Percentiles rank a stretch among this genome's conserved stretches.
phyloP scores from a whole-genome alignment of 805 yeast genomes.

The Ogataea pilisensis region DNA sequence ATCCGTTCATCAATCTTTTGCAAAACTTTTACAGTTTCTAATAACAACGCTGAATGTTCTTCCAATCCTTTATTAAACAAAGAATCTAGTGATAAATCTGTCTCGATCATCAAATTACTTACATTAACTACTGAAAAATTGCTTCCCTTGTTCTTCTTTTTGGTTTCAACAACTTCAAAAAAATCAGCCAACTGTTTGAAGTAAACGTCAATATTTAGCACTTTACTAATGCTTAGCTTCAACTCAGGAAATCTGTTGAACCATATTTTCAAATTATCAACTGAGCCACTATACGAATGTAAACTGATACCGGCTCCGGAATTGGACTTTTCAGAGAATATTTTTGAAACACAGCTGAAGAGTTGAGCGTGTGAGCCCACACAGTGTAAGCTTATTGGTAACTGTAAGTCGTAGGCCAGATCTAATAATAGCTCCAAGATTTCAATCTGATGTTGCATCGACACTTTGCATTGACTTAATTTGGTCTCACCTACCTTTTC shows the following conservation, averaged over 20 bases:
- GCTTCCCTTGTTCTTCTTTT: slow-evolving; percentile 17
- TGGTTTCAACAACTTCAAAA: slow-evolving; percentile 11
- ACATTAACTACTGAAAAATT: slow-evolving; percentile 21
- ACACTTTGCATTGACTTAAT: slow-evolving; percentile 40
- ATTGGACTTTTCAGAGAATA: slow-evolving; percentile 1
- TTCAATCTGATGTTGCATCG: slow-evolving; percentile 58
- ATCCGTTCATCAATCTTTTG: slow-evolving; percentile 2
- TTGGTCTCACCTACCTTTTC: slow-evolving; percentile 8
- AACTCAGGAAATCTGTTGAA: slow-evolving; percentile 38
- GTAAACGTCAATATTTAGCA: slow-evolving; percentile 21
- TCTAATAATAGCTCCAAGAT: slow-evolving; percentile 49
- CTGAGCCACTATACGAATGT: slow-evolving; percentile 85
- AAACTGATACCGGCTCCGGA: slow-evolving; percentile 47
- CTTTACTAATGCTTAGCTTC: slow-evolving; percentile 27
- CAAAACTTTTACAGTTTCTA: slow-evolving; percentile 8
- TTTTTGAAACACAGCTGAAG: slow-evolving; percentile 38
- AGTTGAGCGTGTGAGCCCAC: slow-evolving; percentile 73
- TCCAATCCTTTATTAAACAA: slow-evolving; percentile 10
- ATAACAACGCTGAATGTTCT: slow-evolving; percentile 10
- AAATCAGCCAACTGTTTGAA: slow-evolving; percentile 10
- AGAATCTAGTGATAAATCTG: slow-evolving; percentile 40
- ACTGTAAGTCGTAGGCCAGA: slow-evolving; percentile 44
- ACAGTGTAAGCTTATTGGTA: slow-evolving; percentile 75
- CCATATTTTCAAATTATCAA: slow-evolving; percentile 58
- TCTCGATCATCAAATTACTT: slow-evolving; percentile 41